phyloP scores from a whole-genome alignment of 345 rosid genomes.

The Luvunga scandens region DNA sequence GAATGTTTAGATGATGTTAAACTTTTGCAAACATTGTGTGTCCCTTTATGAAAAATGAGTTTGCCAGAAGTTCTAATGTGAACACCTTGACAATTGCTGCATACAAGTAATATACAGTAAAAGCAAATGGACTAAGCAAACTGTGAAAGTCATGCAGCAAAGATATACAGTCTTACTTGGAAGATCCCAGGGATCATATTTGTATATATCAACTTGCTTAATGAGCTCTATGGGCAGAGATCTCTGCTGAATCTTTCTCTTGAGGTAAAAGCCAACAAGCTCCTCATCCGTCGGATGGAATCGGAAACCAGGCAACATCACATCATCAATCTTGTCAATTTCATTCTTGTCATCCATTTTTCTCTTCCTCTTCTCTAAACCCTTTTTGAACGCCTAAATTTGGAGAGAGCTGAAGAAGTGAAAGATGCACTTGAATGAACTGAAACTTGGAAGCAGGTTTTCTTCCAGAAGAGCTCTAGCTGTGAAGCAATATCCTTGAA shows the following conservation, averaged over 20 bases:
- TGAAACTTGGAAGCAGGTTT: neutral
- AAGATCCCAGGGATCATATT: slow-evolving; percentile 96
- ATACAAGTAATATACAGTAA: neutral
- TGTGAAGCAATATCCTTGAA: slow-evolving; percentile 16
- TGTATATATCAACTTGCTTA: slow-evolving; percentile 89
- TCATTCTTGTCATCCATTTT: slow-evolving; percentile 48
- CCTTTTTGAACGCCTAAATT: slow-evolving; percentile 1
- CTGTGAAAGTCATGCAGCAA: neutral
- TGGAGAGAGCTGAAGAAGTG: neutral
- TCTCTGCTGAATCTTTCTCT: slow-evolving; percentile 57
- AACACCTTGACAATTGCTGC: neutral
- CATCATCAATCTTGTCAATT: slow-evolving; percentile 58
- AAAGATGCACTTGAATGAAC: neutral
- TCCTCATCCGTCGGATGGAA: slow-evolving; percentile 98
- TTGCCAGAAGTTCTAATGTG: neutral
- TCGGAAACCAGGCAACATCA: slow-evolving; percentile 84
- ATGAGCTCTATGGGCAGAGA: slow-evolving; percentile 75
- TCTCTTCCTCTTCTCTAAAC: neutral
- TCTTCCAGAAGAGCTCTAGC: slow-evolving; percentile 5
- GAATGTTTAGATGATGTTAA: slow-evolving; percentile 7
- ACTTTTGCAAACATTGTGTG: slow-evolving; percentile 3
- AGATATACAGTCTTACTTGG: slow-evolving; percentile 61
- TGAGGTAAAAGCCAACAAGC: slow-evolving; percentile 83
- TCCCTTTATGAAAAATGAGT: slow-evolving; percentile 3
- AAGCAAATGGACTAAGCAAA: neutral